Conservation (phyloP, 2,329 filamentous ascomycete species). For the Allantophomopsis cytisporea region DNA sequence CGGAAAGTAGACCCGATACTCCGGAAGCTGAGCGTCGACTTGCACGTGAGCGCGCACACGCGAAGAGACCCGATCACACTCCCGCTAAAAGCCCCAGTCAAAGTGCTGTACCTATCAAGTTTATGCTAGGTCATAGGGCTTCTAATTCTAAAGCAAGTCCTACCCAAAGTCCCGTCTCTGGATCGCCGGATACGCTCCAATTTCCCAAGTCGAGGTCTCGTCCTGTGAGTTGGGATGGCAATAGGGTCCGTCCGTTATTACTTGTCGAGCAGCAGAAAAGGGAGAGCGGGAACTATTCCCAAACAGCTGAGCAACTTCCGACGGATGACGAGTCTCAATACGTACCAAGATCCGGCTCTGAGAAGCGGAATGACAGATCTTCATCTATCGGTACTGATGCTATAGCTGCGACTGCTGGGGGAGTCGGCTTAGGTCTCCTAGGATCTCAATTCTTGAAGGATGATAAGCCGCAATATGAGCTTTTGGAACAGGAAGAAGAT, state of each 20-base stretch:
- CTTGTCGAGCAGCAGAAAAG: conserved; percentile 23
- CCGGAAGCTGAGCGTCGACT: conserved; percentile 13
- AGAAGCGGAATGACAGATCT: too few species aligned
- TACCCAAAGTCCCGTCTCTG: conserved; percentile 18
- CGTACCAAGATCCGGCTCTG: too few species aligned
- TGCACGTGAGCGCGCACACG: not conserved
- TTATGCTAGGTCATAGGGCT: conserved; percentile 27
- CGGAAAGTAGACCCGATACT: conserved; percentile 42
- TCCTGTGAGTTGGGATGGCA: conserved; percentile 47
- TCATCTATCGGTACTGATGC: too few species aligned
- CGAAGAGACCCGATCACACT: conserved; percentile 7
- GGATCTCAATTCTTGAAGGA: too few species aligned
- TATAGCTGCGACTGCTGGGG: too few species aligned
- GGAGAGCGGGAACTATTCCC: too few species aligned
- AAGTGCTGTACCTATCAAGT: conserved; percentile 40
- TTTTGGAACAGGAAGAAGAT: too few species aligned
- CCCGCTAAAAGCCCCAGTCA: conserved; percentile 25
- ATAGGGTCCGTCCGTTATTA: conserved; percentile 25
- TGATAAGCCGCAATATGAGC: too few species aligned
- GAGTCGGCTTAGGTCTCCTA: conserved; percentile 7
- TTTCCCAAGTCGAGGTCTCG: conserved; percentile 27
- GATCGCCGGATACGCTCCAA: conserved; percentile 14
- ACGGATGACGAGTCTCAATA: too few species aligned
- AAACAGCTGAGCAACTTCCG: too few species aligned
- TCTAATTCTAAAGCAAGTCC: too few species aligned